Percentiles rank a stretch among this genome's conserved stretches.
Conservation (phyloP, 1,284 basidiomycete species). For the Grifola frondosa region DNA sequence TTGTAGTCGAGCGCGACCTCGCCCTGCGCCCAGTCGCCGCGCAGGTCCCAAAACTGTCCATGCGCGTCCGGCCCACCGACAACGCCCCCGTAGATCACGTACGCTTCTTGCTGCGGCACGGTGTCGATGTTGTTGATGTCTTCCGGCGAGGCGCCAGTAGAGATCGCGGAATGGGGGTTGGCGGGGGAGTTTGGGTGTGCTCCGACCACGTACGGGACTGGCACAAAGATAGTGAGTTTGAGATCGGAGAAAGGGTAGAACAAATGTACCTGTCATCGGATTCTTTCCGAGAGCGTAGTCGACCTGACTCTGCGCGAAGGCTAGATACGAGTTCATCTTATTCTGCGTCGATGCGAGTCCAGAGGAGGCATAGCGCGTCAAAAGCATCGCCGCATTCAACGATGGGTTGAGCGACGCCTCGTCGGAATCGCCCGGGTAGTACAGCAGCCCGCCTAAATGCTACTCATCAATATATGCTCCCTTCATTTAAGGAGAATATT, state of each 20-base stretch:
- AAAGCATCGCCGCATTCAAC: slow-evolving; percentile 81
- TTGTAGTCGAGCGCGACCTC: slow-evolving; percentile 85
- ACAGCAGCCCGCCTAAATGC: slow-evolving; percentile 70
- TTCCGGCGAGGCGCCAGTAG: slow-evolving; percentile 69
- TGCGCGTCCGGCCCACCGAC: slow-evolving; percentile 82
- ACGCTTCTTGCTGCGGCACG: slow-evolving; percentile 65
- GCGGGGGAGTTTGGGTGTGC: slow-evolving; percentile 85
- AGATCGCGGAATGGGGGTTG: slow-evolving; percentile 87
- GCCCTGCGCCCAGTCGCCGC: slow-evolving; percentile 79
- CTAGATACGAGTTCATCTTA: slow-evolving; percentile 60
- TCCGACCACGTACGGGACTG: slow-evolving; percentile 80
- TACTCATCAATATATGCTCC: not conserved
- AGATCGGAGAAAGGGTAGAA: not conserved
- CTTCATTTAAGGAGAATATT: not conserved
- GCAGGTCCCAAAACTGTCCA: slow-evolving; percentile 81
- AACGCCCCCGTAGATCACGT: slow-evolving; percentile 84
- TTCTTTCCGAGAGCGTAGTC: slow-evolving; percentile 86
- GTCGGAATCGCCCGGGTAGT: slow-evolving; percentile 79
- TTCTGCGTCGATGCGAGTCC: slow-evolving; percentile 58
- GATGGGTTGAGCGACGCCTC: slow-evolving; percentile 82
- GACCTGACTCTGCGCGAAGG: slow-evolving; percentile 74
- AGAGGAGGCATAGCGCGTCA: slow-evolving; percentile 69
- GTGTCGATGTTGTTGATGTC: slow-evolving; percentile 70
- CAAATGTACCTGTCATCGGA: slow-evolving; percentile 68
- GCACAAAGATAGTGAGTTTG: not conserved